Conservation (phyloP, 768 basidiomycete genomes). For the Suillus cothurnatus region DNA sequence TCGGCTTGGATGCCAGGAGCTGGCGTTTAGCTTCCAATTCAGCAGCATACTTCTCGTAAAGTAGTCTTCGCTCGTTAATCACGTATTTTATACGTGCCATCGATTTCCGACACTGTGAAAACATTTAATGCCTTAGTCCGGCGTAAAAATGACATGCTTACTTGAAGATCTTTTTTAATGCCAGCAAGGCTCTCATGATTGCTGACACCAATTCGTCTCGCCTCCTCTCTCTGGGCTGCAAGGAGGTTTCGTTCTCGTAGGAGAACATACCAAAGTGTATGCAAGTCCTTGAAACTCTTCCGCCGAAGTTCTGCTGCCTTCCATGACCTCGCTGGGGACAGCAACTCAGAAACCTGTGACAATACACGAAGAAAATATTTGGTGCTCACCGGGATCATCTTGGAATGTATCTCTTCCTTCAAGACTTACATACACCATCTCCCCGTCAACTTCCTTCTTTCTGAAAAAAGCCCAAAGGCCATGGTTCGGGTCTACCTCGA, state of each 20-base stretch:
- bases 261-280: constrained; percentile 93
- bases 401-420: constrained; percentile 32
- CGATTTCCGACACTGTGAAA: constrained; percentile 78
- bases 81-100: constrained; percentile 97
- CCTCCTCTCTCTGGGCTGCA: constrained; percentile 84
- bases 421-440: constrained; percentile 54
- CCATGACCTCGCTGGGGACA: constrained; percentile 81
- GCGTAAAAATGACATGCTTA: constrained; percentile 28
- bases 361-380: not conserved
- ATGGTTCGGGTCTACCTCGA: constrained; percentile 59
- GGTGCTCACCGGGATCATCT: constrained; percentile 39
- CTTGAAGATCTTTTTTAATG: constrained; percentile 43
- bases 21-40: constrained; percentile 15
- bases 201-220: constrained; percentile 57
- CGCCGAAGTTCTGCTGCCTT: constrained; percentile 80
- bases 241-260: constrained; percentile 88
- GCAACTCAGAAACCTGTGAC: constrained; percentile 9
- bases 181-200: constrained; percentile 30
- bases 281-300: constrained; percentile 92
- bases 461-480: constrained; percentile 82
- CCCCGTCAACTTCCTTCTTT: constrained; percentile 51
- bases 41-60: constrained; percentile 53
- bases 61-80: constrained; percentile 86
- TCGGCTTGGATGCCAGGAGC: constrained; percentile 9
- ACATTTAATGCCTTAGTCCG: constrained; percentile 11